These are phyloP conservation scores for Emiliania huxleyi DNA, from an alignment of 78 protist genomes.

Conservation along the genomic window DNA sequence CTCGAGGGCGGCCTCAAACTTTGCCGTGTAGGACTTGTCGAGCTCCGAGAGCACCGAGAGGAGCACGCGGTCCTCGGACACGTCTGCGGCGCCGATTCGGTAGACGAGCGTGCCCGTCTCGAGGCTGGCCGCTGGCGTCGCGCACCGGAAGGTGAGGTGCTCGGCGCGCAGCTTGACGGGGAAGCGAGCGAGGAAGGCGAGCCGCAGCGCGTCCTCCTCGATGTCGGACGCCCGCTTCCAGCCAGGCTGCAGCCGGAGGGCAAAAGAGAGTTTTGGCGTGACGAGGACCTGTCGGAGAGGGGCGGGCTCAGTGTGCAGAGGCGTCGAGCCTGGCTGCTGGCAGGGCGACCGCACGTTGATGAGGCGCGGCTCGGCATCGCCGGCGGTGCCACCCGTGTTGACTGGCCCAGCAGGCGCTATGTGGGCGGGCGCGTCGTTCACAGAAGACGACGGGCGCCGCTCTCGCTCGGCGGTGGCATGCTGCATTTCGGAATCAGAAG, in stretches of 20 bases:
- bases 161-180: background rate
- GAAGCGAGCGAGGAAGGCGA: constrained; percentile 15
- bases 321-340: too few relatives aligned
- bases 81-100: background rate
- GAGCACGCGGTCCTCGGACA: background rate
- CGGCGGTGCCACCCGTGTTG: too few relatives aligned
- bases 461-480: too few relatives aligned
- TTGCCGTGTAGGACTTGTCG: background rate
- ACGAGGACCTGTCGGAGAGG: background rate
- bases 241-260: background rate
- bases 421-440: too few relatives aligned
- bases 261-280: background rate
- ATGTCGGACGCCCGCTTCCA: background rate
- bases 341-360: too few relatives aligned
- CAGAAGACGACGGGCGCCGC: too few relatives aligned
- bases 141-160: background rate
- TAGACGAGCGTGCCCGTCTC: background rate
- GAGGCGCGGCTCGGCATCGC: too few relatives aligned
- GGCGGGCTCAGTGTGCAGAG: too few relatives aligned
- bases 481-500: too few relatives aligned
- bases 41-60: background rate
- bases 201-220: background rate
- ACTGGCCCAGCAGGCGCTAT: too few relatives aligned
- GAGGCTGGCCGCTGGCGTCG: background rate
- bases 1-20: background rate